Percentiles rank a stretch among this genome's conserved stretches.
Evolutionary conservation across 352 stramenopile species (phyloP).

Genomic region (Phytopythium mirpurense): DNA sequence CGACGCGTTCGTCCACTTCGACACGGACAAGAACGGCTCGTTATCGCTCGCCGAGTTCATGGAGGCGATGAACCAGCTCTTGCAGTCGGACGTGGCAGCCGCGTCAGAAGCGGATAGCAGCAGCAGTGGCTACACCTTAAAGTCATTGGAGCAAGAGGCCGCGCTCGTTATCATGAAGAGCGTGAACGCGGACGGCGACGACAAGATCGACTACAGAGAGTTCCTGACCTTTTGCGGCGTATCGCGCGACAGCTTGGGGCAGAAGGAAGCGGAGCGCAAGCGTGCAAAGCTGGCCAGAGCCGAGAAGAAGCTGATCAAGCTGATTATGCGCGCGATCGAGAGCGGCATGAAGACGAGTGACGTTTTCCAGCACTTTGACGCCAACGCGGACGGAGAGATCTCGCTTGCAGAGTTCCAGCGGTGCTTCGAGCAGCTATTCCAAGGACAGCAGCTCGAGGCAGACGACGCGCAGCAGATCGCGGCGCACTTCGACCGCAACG

Average conservation of each 20-base stretch:
- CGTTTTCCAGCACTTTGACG: constrained; percentile 78
- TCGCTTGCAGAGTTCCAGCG: constrained; percentile 49
- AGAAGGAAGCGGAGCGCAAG: constrained; percentile 8
- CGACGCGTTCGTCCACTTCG: constrained; percentile 68
- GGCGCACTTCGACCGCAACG: constrained; percentile 46
- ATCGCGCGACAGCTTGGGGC: constrained; percentile 12
- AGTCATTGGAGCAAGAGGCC: constrained; percentile 35
- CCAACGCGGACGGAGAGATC: constrained; percentile 51
- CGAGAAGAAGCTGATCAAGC: constrained; percentile 60
- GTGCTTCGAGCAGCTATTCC: constrained; percentile 47
- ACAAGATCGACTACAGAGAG: constrained; percentile 60
- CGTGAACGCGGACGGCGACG: constrained; percentile 59
- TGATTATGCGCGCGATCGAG: constrained; percentile 42
- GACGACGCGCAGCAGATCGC: constrained; percentile 37
- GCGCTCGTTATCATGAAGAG: constrained; percentile 34
- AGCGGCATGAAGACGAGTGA: constrained; percentile 44
- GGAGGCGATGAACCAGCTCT: constrained; percentile 37
- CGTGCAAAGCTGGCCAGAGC: constrained; percentile 12
- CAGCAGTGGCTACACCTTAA: constrained; percentile 14
- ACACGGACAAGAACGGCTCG: constrained; percentile 49
- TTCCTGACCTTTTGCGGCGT: constrained; percentile 57
- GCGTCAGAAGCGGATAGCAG: not conserved
- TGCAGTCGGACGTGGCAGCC: constrained; percentile 19
- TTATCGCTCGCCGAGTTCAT: constrained; percentile 55
- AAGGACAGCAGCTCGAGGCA: constrained; percentile 22